Conservation (phyloP, 2,329 filamentous ascomycete species). For the Colletotrichum caudatum region DNA sequence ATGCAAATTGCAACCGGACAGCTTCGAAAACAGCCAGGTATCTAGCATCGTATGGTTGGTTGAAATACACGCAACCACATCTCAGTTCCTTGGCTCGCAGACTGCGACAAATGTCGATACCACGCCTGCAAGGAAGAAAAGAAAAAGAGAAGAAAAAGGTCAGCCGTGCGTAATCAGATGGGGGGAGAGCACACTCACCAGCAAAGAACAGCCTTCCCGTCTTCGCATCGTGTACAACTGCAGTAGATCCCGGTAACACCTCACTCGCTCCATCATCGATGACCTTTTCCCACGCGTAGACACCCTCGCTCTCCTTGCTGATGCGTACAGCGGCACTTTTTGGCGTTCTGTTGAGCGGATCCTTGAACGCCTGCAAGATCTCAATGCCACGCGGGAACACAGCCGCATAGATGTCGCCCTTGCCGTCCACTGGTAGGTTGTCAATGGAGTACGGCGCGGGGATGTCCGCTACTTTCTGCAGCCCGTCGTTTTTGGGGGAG, state of each 20-base stretch:
- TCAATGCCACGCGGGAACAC: constrained; percentile 43
- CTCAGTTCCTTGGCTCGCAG: constrained; percentile 40
- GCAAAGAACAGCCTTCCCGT: constrained; percentile 47
- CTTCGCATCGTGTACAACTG: constrained; percentile 46
- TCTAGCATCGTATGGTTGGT: background rate
- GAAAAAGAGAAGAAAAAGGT: background rate
- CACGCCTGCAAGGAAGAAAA: constrained; percentile 35
- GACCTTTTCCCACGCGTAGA: constrained; percentile 45
- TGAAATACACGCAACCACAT: too few relatives aligned
- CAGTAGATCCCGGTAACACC: constrained; percentile 45
- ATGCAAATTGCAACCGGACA: too few relatives aligned
- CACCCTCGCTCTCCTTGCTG: constrained; percentile 35
- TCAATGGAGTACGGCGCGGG: constrained; percentile 45
- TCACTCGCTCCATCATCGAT: constrained; percentile 46
- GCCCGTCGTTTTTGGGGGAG: constrained; percentile 26
- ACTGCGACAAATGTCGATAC: constrained; percentile 44
- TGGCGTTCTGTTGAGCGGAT: constrained; percentile 41
- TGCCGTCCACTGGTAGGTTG: constrained; percentile 46
- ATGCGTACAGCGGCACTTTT: constrained; percentile 45
- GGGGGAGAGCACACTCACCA: constrained; percentile 40
- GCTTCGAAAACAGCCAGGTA: too few relatives aligned
- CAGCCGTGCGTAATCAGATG: background rate
- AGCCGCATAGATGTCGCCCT: constrained; percentile 46
- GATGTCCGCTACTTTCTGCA: constrained; percentile 43
- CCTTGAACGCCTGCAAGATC: constrained; percentile 37